Percentiles rank a stretch among this genome's conserved stretches.
Evolutionary conservation across 2,329 filamentous ascomycete species (phyloP).

Genomic region (Blastomyces emzantsi): DNA sequence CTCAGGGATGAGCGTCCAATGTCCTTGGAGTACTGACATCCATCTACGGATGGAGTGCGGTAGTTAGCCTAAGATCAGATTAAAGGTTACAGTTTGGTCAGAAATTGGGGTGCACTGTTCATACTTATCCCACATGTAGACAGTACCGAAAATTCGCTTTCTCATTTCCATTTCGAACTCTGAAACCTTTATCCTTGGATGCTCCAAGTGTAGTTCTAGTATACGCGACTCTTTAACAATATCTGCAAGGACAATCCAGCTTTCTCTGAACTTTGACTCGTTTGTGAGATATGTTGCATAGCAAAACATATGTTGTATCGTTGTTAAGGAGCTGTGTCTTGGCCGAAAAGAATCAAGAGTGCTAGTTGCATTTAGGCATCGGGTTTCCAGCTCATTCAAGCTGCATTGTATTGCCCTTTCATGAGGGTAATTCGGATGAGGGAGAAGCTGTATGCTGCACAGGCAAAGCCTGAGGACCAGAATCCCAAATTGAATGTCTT

Average conservation of each 20-base stretch:
- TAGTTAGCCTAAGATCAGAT: not conserved
- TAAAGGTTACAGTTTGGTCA: not conserved
- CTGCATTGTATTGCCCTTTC: slow-evolving; percentile 4
- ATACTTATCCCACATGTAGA: slow-evolving; percentile 9
- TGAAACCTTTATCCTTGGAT: not conserved
- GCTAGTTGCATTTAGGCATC: not conserved
- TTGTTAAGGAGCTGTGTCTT: not conserved
- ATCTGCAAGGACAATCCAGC: slow-evolving; percentile 5
- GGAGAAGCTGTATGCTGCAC: slow-evolving; percentile 5
- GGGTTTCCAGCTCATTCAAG: not conserved
- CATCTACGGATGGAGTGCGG: not conserved
- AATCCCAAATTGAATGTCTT: slow-evolving; percentile 7
- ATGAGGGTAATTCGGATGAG: slow-evolving; percentile 7
- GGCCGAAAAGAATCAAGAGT: slow-evolving; percentile 3
- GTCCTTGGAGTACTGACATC: slow-evolving; percentile 4
- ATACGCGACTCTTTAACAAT: slow-evolving; percentile 3
- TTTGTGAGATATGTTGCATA: slow-evolving; percentile 1
- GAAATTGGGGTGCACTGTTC: not conserved
- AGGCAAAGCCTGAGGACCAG: slow-evolving; percentile 3
- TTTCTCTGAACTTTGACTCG: slow-evolving; percentile 6
- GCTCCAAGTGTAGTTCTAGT: slow-evolving; percentile 5
- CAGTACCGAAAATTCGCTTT: slow-evolving; percentile 3
- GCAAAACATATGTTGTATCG: slow-evolving; percentile 6
- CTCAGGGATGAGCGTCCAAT: slow-evolving; percentile 5
- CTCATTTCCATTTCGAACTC: slow-evolving; percentile 9